A percentile compares a stretch with the other conserved stretches of the same genome.
These are phyloP conservation scores for Clavulina sp. DNA, from an alignment of 768 basidiomycete genomes.

Conservation along the genomic window DNA sequence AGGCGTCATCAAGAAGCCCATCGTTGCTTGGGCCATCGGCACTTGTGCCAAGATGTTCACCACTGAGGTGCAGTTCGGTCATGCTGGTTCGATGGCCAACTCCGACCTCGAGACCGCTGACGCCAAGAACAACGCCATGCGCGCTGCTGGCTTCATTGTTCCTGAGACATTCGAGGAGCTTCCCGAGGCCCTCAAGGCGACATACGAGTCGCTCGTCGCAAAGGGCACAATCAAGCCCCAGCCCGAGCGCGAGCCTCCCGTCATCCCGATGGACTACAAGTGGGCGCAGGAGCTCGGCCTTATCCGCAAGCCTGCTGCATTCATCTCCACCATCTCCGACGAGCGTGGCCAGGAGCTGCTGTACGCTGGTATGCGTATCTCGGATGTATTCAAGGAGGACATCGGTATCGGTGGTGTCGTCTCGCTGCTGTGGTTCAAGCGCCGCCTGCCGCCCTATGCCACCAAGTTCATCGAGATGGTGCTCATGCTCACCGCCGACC, in stretches of 20 bases:
- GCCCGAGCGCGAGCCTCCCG: conserved; percentile 74
- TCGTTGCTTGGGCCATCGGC: conserved; percentile 98
- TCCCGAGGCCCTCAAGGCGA: conserved; percentile 63
- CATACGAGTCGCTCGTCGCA: conserved; percentile 67
- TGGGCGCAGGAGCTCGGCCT: conserved; percentile 92
- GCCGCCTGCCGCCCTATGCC: conserved; percentile 77
- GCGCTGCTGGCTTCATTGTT: conserved; percentile 85
- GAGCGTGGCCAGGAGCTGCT: conserved; percentile 97
- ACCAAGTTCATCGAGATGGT: conserved; percentile 99
- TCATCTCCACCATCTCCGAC: conserved; percentile 98
- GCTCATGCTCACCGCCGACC: conserved; percentile 96
- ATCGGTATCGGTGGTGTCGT: conserved; percentile 96
- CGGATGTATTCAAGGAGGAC: conserved; percentile 95
- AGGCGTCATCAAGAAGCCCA: conserved; percentile 91
- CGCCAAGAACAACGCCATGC: conserved; percentile 94
- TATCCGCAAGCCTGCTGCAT: conserved; percentile 95
- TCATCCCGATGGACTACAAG: conserved; percentile 99
- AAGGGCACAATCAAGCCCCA: conserved; percentile 49
- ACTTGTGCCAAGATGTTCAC: conserved; percentile 99
- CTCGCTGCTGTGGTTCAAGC: conserved; percentile 93
- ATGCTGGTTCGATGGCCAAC: conserved; percentile 97
- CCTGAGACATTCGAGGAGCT: conserved; percentile 97
- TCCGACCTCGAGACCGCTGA: conserved; percentile 95
- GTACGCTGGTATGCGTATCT: conserved; percentile 98
- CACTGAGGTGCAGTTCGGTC: conserved; percentile 98